A percentile compares a stretch with the other conserved stretches of the same genome.
Evolutionary conservation across 192 early-diverging fungal species (phyloP).

Genomic region (Backusella tuberculispora): DNA sequence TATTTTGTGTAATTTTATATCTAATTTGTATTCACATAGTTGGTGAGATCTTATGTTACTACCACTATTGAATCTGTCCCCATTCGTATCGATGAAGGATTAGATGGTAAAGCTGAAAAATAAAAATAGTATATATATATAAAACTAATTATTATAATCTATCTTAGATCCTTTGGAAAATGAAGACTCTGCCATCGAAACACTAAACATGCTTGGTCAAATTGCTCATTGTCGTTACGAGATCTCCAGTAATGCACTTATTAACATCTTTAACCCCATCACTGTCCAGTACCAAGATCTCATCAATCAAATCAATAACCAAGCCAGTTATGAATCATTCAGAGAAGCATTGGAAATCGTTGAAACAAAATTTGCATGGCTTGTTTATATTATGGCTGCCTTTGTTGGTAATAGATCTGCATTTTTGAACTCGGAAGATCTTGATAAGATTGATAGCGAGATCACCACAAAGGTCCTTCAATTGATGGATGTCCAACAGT

Average conservation of each 20-base stretch:
- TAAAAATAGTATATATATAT: not conserved
- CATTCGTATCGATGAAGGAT: slow-evolving; percentile 53
- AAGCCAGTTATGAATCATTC: slow-evolving; percentile 35
- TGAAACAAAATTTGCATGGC: slow-evolving; percentile 79
- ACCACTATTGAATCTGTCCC: slow-evolving; percentile 58
- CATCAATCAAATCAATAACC: slow-evolving; percentile 11
- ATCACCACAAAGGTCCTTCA: slow-evolving; percentile 69
- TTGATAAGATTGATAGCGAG: slow-evolving; percentile 80
- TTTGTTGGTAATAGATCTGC: slow-evolving; percentile 68
- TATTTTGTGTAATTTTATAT: slow-evolving; percentile 19
- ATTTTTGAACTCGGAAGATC: slow-evolving; percentile 72
- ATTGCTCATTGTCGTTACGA: slow-evolving; percentile 75
- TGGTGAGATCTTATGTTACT: slow-evolving; percentile 53
- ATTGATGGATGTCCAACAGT: slow-evolving; percentile 70
- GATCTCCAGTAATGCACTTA: slow-evolving; percentile 53
- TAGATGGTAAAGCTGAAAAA: slow-evolving; percentile 49
- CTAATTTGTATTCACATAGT: slow-evolving; percentile 32
- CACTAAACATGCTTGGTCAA: slow-evolving; percentile 69
- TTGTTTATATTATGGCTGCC: slow-evolving; percentile 76
- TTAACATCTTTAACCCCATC: slow-evolving; percentile 61
- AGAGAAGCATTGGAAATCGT: slow-evolving; percentile 53
- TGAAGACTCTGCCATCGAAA: slow-evolving; percentile 69
- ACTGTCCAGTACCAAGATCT: slow-evolving; percentile 61
- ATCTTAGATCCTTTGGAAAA: slow-evolving; percentile 63
- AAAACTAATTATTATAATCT: not conserved